Base-by-base conservation (phyloP, 192 early-diverging fungal genomes). In the Phycomyces nitens region DNA sequence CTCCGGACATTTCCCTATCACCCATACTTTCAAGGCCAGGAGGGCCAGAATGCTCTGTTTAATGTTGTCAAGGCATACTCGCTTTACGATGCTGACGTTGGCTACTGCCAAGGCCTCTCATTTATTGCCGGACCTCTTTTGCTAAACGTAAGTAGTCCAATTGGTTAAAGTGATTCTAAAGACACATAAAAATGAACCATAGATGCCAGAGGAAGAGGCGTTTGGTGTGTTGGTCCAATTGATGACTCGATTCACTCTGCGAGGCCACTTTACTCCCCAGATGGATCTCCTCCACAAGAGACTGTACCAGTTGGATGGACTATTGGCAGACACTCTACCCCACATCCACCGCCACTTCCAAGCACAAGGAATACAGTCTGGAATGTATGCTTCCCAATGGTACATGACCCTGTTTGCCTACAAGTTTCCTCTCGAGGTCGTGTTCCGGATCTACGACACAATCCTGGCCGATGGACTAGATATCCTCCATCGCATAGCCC, bases 381-480 rank as follows among this genome's bases (percentile, higher is more conserved):
- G 84, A 63, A 96, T 97, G 94, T 99, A 95, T 60, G 96, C 95
- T 9, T 91, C 93, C 41, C 97, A 95, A 69, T 99, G 97, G 97
- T 94, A 97, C 77, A 92, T 97, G 89, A 99, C 97, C 6, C 65
- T 95, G 72, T 99, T 99, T 82, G 96, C 97, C 1, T 99, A 95
- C 80, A 89, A 92, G 20, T 94, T 98, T 75, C 97, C 97, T 6
- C 80, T 96, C n/a, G 80, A 88, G 22, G 74, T 95, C 43, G 93
- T 96, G 10, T 88, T 89, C 70, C 86, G 94, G 4, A 88, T 98
- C 58, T 89, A 90, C 64, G 97, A 99, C 77, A 84, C 94, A 23
- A 79, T 98, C 29, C 87, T 99, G 51, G 92, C 89, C 12, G 95
- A 99, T 67, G 97, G 97, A 21, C 68, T 92, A 41, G 93, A 97